These are phyloP conservation scores for Canna indica DNA, from an alignment of 176 grass and related monocot genomes.

Conservation along the genomic window DNA sequence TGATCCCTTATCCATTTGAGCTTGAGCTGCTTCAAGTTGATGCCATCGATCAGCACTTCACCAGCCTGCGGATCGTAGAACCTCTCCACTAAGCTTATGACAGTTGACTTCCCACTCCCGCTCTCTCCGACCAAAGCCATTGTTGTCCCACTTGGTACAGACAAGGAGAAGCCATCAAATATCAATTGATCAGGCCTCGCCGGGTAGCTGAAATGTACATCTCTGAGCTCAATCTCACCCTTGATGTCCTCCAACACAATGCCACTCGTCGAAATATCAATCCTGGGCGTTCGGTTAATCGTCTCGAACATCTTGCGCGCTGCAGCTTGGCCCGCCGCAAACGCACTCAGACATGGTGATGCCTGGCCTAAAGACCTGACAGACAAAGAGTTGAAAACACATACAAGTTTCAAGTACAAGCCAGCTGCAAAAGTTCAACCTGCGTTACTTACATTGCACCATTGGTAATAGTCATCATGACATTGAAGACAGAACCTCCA, in stretches of 20 bases:
- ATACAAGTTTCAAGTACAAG: too few species aligned
- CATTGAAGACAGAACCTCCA: constrained; percentile 64
- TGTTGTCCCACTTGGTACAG: constrained; percentile 44
- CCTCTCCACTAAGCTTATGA: constrained; percentile 62
- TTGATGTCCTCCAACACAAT: constrained; percentile 43
- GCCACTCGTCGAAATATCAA: constrained; percentile 40
- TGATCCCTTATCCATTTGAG: constrained; percentile 55
- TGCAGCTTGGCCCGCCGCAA: constrained; percentile 48
- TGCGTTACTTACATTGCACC: constrained; percentile 60
- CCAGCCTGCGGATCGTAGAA: too few species aligned
- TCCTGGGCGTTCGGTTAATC: constrained; percentile 43
- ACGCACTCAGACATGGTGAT: constrained; percentile 64
- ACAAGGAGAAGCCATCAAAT: constrained; percentile 58
- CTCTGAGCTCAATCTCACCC: constrained; percentile 48
- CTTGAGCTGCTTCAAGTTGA: constrained; percentile 51
- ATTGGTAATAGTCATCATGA: constrained; percentile 58
- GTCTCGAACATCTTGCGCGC: constrained; percentile 80
- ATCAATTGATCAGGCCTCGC: constrained; percentile 54
- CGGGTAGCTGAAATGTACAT: constrained; percentile 60
- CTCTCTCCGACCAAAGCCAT: constrained; percentile 75
- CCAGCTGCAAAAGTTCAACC: neutral
- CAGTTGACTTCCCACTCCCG: constrained; percentile 69
- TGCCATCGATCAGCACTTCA: constrained; percentile 59
- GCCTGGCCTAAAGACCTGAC: constrained; percentile 55
- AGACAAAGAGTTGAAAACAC: too few species aligned